A percentile compares a stretch with the other conserved stretches of the same genome.
Conservation (phyloP, 192 early-diverging fungal genomes). For the Linnemannia elongata region DNA sequence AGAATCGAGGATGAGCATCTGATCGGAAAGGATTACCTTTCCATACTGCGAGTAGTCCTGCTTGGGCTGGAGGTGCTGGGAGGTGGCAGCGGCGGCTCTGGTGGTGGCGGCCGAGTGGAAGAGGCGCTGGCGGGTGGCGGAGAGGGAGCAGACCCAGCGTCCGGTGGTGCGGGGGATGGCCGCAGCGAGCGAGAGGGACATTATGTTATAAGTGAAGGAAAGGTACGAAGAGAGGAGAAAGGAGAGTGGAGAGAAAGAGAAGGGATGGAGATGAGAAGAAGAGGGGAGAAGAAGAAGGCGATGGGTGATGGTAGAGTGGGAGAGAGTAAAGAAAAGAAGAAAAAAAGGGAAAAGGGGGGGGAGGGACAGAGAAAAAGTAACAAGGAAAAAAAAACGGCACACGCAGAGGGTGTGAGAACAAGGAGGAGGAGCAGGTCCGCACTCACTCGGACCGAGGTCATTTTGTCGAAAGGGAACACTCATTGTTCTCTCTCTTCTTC, state of each 20-base stretch:
- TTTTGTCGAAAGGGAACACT: neutral
- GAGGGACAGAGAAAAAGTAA: neutral
- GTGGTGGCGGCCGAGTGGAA: slow-evolving; percentile 37
- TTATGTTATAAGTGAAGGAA: slow-evolving; percentile 15
- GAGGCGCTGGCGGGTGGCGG: slow-evolving; percentile 56
- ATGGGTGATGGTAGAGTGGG: neutral
- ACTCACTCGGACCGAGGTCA: neutral
- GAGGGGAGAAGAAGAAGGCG: neutral
- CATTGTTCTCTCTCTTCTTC: neutral
- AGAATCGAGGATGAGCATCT: neutral
- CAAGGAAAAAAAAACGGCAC: neutral
- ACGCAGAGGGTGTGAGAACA: neutral
- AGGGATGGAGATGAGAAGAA: slow-evolving; percentile 6
- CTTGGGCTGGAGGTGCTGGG: slow-evolving; percentile 29
- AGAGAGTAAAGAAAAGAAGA: slow-evolving; percentile 6
- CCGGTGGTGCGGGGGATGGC: slow-evolving; percentile 51
- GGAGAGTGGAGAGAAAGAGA: slow-evolving; percentile 7
- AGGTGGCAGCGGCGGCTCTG: slow-evolving; percentile 23
- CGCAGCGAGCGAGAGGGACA: slow-evolving; percentile 55
- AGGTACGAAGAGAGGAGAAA: neutral
- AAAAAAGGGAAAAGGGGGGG: neutral
- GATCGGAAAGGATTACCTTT: slow-evolving; percentile 36
- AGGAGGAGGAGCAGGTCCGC: neutral
- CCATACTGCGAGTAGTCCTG: slow-evolving; percentile 53
- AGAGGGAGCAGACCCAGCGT: slow-evolving; percentile 54